Evolutionary conservation across 805 yeast genomes (phyloP).

Genomic region (Cyberlindnera galapagoensis): DNA sequence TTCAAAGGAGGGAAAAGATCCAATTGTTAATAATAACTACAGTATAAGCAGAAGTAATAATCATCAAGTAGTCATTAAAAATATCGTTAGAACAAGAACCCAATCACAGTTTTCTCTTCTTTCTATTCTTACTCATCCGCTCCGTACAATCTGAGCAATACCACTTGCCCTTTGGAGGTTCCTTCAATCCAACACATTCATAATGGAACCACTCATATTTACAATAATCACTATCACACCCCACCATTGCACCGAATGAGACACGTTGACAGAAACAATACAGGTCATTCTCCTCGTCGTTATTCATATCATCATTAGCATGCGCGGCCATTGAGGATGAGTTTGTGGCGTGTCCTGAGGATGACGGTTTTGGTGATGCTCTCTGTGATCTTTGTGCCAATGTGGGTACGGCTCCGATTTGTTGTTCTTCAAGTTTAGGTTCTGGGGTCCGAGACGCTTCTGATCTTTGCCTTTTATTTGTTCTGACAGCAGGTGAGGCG

Average conservation of each 20-base stretch:
- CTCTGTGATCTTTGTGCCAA: no score
- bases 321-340: constrained; percentile 8
- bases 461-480: constrained; percentile 18
- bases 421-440: no score
- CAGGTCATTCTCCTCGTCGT: constrained; percentile 57
- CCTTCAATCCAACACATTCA: constrained; percentile 83
- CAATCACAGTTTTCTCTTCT: constrained; percentile 16
- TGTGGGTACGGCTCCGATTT: no score
- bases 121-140: constrained; percentile 24
- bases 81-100: background rate
- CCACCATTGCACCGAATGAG: constrained; percentile 94
- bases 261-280: constrained; percentile 94
- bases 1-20: no score
- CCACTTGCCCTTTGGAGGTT: constrained; percentile 92
- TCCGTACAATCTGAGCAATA: constrained; percentile 78
- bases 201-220: constrained; percentile 94
- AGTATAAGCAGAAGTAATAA: no score
- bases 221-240: constrained; percentile 89
- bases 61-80: background rate
- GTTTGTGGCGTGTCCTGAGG: background rate
- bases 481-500: constrained; percentile 8
- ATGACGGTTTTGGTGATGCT: constrained; percentile 1
- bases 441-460: constrained; percentile 19
- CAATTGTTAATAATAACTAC: no score
- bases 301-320: constrained; percentile 21